Evolutionary conservation across 805 yeast species (phyloP).

Genomic region (Vanderwaltozyma polyspora): DNA sequence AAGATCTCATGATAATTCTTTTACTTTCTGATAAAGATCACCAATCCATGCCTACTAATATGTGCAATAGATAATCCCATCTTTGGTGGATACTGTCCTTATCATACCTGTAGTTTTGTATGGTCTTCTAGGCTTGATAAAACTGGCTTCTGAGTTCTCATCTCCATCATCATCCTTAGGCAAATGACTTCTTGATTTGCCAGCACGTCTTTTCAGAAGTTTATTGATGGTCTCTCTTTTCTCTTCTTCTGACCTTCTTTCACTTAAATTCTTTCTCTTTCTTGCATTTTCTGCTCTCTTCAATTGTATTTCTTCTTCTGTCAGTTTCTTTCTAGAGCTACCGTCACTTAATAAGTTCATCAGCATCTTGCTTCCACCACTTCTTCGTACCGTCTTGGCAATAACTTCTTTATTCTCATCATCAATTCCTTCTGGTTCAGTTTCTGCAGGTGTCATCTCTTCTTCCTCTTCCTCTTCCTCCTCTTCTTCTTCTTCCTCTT

Average conservation of each 20-base stretch:
- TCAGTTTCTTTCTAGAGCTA: constrained; percentile 40
- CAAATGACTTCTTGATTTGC: constrained; percentile 40
- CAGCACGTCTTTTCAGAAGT: constrained; percentile 73
- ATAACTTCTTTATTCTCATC: constrained; percentile 8
- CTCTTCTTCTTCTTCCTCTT: constrained; percentile 11
- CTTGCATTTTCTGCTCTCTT: constrained; percentile 82
- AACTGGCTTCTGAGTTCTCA: constrained; percentile 7
- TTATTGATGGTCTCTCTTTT: constrained; percentile 85
- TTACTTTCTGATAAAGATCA: no score
- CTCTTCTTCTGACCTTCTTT: constrained; percentile 79
- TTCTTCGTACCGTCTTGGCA: constrained; percentile 13
- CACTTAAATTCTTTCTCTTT: constrained; percentile 73
- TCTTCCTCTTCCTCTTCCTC: constrained; percentile 10
- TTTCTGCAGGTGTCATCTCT: constrained; percentile 10
- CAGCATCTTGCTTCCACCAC: constrained; percentile 15
- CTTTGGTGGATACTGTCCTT: constrained; percentile 11
- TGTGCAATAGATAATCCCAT: no score
- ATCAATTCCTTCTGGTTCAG: constrained; percentile 11
- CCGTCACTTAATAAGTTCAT: constrained; percentile 12
- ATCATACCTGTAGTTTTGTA: constrained; percentile 20
- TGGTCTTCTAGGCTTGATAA: constrained; percentile 23
- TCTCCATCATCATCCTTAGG: constrained; percentile 14
- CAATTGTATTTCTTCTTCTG: constrained; percentile 75
- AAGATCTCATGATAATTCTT: no score
- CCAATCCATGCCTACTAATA: constrained; percentile 1